These are phyloP conservation scores for Rhodotorula taiwanensis DNA, from an alignment of 768 basidiomycete genomes.

Conservation along the genomic window DNA sequence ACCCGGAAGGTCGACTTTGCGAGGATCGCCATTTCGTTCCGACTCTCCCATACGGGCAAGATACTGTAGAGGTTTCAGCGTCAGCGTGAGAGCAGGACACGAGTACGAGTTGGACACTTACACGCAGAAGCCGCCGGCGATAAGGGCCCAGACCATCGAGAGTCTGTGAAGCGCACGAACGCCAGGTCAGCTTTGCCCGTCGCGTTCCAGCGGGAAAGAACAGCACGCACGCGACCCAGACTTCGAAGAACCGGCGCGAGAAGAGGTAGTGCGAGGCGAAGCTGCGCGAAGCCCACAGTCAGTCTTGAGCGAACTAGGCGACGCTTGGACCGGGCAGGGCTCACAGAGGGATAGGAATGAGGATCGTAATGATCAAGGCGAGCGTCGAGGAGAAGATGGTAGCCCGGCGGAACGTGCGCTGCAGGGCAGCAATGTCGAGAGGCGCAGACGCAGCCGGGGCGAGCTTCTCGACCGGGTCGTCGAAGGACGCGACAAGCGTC, in stretches of 20 bases:
- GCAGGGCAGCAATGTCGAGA: conserved; percentile 16
- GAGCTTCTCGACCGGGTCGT: background rate
- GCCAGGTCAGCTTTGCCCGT: conserved; percentile 23
- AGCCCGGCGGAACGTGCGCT: conserved; percentile 13
- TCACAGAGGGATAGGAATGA: conserved; percentile 1
- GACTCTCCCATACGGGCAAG: conserved; percentile 80
- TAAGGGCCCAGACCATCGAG: conserved; percentile 17
- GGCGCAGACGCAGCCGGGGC: background rate
- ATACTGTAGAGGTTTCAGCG: conserved; percentile 62
- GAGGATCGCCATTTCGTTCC: conserved; percentile 59
- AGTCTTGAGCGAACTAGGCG: background rate
- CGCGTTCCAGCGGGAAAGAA: background rate
- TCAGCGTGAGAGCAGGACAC: conserved; percentile 34
- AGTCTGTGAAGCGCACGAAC: background rate
- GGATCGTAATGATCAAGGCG: conserved; percentile 35
- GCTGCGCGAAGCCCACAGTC: conserved; percentile 63
- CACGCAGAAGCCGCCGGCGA: conserved; percentile 18
- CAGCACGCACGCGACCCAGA: conserved; percentile 57
- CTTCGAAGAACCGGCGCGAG: conserved; percentile 58
- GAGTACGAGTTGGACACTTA: background rate
- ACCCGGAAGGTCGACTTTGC: conserved; percentile 1
- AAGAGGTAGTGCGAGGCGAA: conserved; percentile 76
- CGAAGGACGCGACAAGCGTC: background rate
- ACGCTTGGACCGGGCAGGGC: background rate
- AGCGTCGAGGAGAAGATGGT: conserved; percentile 27